These are phyloP conservation scores for Penicillium glabrum DNA, from an alignment of 2,329 filamentous ascomycete genomes.

Conservation along the genomic window DNA sequence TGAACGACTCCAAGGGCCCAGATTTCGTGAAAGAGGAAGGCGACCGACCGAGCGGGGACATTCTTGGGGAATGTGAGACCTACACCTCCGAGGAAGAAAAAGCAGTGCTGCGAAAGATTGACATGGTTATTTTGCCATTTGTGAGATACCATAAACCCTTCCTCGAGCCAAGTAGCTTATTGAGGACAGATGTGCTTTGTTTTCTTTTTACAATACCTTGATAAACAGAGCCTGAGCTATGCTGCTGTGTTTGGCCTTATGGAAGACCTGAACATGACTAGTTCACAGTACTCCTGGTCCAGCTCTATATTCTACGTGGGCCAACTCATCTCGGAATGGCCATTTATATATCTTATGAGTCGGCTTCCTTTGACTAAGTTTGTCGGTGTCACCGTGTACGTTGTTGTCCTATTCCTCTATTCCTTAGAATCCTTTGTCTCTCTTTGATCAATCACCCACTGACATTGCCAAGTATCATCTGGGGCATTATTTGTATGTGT, in stretches of 20 bases:
- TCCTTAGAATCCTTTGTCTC: not conserved
- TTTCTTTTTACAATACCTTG: conserved; percentile 48
- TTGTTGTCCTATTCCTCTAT: not conserved
- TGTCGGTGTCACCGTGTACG: conserved; percentile 50
- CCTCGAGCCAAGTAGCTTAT: not conserved
- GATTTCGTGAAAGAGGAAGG: conserved; percentile 6
- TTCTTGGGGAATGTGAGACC: conserved; percentile 2
- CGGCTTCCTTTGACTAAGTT: conserved; percentile 52
- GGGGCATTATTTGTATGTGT: conserved; percentile 48
- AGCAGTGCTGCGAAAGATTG: conserved; percentile 18
- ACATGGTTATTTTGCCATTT: conserved; percentile 20
- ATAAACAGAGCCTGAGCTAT: conserved; percentile 50
- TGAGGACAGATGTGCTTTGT: conserved; percentile 42
- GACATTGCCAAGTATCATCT: conserved; percentile 37
- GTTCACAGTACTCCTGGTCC: conserved; percentile 52
- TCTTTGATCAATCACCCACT: not conserved
- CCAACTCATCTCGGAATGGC: conserved; percentile 50
- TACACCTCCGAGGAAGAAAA: conserved; percentile 18
- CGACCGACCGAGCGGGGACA: not conserved
- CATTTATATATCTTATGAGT: conserved; percentile 54
- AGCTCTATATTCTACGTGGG: conserved; percentile 38
- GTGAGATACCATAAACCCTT: conserved; percentile 3
- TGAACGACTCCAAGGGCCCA: conserved; percentile 6
- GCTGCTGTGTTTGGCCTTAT: conserved; percentile 46
- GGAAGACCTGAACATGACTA: conserved; percentile 47